Base-by-base conservation (phyloP, 768 basidiomycete genomes). In the Russula lepida region DNA sequence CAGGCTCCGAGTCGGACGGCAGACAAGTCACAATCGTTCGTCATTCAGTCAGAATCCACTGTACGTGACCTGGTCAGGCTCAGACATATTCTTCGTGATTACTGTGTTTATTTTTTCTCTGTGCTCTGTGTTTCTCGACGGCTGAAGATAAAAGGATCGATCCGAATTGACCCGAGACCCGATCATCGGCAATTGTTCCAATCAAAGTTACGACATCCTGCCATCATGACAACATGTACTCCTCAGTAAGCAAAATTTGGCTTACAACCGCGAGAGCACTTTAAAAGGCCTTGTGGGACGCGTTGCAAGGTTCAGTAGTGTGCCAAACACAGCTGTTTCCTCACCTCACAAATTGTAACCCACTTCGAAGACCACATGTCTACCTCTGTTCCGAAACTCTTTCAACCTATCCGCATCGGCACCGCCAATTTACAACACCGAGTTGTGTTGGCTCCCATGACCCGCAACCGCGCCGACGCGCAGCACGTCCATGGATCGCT, bases 381-480 rank as follows among this genome's bases (percentile, higher is more conserved):
- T 0, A 7, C 54, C 6, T 9, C 52, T 12, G 11, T 53, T 6
- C 46, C 63, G 17, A 55, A 52, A 35, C 77, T 82, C 47, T 84
- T 84, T 70, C 72, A 74, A 37, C 78, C 81, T 15, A 74, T 77
- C 64, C 67, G 70, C 52, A 71, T 84, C 25, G 83, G 83, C 47
- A 58, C 67, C 0, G 43, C 76, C 15, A 58, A 67, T 5, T 74
- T 83, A 25, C 57, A 73, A 44, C 82, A 85, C 69, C 76, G 83
- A 4, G 72, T 84, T 46, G 79, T 80, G 12, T 72, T 83, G 44
- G 79, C 82, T 0, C 84, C 84, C 1, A 66, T 81, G 39, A 85
- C 83, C 1, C 77, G 84, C 4, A 9, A 51, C 69, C 73, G 78
- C 48, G 77, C 77, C n/a, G 68, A 72, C 35, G 60, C 54, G 0